Base-by-base conservation (phyloP, 805 yeast species). In the Lipomyces mesembrius region DNA sequence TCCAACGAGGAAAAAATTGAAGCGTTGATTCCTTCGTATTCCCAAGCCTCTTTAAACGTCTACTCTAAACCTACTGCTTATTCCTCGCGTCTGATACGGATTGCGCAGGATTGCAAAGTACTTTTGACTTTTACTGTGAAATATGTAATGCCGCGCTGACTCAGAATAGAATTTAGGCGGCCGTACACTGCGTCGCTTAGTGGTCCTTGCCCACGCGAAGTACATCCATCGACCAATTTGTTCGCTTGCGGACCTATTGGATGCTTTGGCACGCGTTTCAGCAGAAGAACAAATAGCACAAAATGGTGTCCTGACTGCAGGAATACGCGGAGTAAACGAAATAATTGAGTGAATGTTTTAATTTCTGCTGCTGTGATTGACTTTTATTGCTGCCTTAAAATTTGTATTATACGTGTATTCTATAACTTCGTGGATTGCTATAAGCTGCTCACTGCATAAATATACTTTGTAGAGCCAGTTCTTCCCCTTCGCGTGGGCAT, bases 131-230 rank as follows among this genome's bases (percentile, higher is more conserved):
- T 14, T 12, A 29, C 20, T 11, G 34, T 52, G n/a, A 11, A 22
- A 11, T 12, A 3, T 37, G 5, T 32, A 11, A 20, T 29, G 55
- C 2, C 29, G 9, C 29, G 34, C 29, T 52, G 34, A 52, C 29
- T 25, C 34, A 25, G 34, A 52, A 52, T 52, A 52, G 71, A 51
- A 61, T 35, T 25, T 65, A 8, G 62, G 71, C 14, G 71, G 71
- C 5, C 64, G 71, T 12, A 51, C 60, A 25, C 53, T 68, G 20
- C 62, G 71, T 5, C 61, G 65, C 49, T 17, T 68, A 49, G 52
- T 51, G 11, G 64, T 68, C 17, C 65, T 68, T 2, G 71, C 70
- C 7, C 70, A 68, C 27, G 71, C 71, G 5, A 52, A 29, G 20
- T 63, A 68, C 34, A 29, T 68, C 6, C 71, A 66, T n/a, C 59